Evolutionary conservation across 2,329 filamentous ascomycete genomes (phyloP).

Genomic region (Triangularia verruculosa): DNA sequence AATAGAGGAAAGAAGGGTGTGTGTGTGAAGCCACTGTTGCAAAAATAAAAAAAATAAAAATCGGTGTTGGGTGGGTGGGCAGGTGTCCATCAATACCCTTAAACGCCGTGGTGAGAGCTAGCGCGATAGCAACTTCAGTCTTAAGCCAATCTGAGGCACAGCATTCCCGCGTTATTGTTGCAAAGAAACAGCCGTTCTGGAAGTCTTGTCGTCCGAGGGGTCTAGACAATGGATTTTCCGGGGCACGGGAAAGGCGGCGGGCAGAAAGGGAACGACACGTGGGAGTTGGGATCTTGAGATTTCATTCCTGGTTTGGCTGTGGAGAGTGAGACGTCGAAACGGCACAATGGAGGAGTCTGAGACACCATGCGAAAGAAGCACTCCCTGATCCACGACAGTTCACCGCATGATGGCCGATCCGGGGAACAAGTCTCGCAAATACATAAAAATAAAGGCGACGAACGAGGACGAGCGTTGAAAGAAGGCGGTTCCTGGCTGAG

Average conservation of each 20-base stretch:
- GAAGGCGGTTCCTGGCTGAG: neutral
- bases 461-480: neutral
- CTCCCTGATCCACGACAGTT: neutral
- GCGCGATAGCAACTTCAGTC: neutral
- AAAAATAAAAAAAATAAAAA: neutral
- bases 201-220: neutral
- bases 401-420: neutral
- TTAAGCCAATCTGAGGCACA: neutral
- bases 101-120: neutral
- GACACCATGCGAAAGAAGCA: neutral
- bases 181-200: neutral
- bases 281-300: constrained; percentile 6
- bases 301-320: neutral
- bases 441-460: neutral
- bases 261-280: neutral
- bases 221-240: neutral
- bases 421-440: neutral
- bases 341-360: neutral
- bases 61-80: neutral
- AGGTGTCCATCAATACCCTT: neutral
- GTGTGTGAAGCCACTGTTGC: neutral
- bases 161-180: neutral
- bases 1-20: neutral
- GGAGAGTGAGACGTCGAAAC: neutral
- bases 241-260: constrained; percentile 4